Conservation (phyloP, 2,329 filamentous ascomycete genomes). For the Talaromyces sp. region DNA sequence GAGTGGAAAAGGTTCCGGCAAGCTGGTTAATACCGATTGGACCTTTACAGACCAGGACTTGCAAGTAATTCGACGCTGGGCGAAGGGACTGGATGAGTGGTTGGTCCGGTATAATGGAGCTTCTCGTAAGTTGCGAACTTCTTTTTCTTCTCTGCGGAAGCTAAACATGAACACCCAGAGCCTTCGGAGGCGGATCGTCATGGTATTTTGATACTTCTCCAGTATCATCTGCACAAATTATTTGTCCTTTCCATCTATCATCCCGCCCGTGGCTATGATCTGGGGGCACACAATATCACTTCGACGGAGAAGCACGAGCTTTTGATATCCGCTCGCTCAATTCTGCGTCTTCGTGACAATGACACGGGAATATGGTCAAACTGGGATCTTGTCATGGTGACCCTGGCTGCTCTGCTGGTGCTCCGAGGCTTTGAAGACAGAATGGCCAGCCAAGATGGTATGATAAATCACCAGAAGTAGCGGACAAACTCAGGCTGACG, state of each 20-base stretch:
- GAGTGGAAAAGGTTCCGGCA: conserved; percentile 14
- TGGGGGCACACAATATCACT: conserved; percentile 22
- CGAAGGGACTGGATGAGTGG: conserved; percentile 24
- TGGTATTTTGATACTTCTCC: conserved; percentile 24
- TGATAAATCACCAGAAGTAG: not conserved
- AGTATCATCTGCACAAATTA: conserved; percentile 26
- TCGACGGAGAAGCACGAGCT: conserved; percentile 22
- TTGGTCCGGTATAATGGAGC: conserved; percentile 23
- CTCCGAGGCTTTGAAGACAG: not conserved
- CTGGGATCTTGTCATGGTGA: conserved; percentile 23
- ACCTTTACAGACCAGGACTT: conserved; percentile 22
- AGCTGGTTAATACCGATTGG: conserved; percentile 9
- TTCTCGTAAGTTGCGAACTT: conserved; percentile 16
- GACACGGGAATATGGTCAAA: conserved; percentile 28
- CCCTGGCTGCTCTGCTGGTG: conserved; percentile 1
- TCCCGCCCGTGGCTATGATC: conserved; percentile 23
- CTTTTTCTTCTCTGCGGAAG: not conserved
- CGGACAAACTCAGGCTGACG: not conserved
- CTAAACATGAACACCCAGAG: conserved; percentile 10
- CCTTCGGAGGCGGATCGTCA: conserved; percentile 23
- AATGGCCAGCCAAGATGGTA: conserved; percentile 24
- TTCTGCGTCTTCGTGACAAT: conserved; percentile 22
- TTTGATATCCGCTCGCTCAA: conserved; percentile 24
- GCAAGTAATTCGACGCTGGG: conserved; percentile 24
- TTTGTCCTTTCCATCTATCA: conserved; percentile 27